phyloP scores from a whole-genome alignment of 2,329 filamentous ascomycete genomes.

The Curvularia sp. region DNA sequence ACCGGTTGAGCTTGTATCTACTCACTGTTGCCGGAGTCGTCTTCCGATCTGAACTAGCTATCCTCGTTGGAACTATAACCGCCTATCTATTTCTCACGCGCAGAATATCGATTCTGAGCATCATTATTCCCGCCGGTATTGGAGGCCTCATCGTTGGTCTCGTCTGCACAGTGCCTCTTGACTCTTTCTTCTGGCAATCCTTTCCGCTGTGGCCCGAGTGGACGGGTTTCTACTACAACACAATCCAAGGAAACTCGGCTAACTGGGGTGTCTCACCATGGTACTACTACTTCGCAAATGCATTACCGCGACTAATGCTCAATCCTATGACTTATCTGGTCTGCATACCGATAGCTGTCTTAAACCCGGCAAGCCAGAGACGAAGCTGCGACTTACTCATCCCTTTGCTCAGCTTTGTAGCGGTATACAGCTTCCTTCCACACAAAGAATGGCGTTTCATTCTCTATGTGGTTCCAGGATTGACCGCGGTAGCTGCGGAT shows the following conservation, averaged over 20 bases:
- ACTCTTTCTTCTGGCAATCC: constrained; percentile 92
- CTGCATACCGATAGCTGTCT: constrained; percentile 58
- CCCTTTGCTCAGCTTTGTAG: constrained; percentile 75
- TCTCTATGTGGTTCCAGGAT: constrained; percentile 80
- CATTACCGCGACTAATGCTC: constrained; percentile 81
- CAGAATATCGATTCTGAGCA: constrained; percentile 61
- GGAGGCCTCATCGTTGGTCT: constrained; percentile 72
- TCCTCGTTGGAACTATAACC: constrained; percentile 75
- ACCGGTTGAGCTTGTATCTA: constrained; percentile 72
- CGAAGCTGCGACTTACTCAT: constrained; percentile 62
- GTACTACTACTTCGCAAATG: constrained; percentile 84
- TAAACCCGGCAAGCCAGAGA: constrained; percentile 56
- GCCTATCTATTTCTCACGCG: constrained; percentile 67
- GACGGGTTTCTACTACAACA: constrained; percentile 89
- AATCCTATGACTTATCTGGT: constrained; percentile 73
- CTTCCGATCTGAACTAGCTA: constrained; percentile 87
- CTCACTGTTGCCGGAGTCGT: constrained; percentile 82
- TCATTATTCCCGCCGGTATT: constrained; percentile 71
- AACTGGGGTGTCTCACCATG: constrained; percentile 88
- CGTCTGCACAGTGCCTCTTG: constrained; percentile 73
- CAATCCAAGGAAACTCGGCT: constrained; percentile 79
- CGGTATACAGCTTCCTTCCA: constrained; percentile 83
- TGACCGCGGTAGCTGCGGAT: constrained; percentile 79
- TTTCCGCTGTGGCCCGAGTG: constrained; percentile 86
- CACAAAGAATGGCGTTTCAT: constrained; percentile 98